phyloP scores from a whole-genome alignment of 2,329 filamentous ascomycete genomes.

The Verticillium zaregamsianum region DNA sequence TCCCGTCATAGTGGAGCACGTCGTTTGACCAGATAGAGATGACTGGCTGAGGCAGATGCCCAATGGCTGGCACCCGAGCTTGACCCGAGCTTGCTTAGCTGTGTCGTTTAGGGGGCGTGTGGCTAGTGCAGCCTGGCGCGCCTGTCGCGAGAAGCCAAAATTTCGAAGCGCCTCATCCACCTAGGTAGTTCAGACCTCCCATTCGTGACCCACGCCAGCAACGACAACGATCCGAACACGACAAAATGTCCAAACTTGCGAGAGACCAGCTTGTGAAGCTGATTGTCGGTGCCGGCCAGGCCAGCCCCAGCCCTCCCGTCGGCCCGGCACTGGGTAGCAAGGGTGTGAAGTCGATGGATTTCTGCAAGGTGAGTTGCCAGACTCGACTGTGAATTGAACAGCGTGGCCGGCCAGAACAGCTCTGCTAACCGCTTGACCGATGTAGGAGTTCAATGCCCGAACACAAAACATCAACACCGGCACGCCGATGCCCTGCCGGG shows the following conservation, averaged over 20 bases:
- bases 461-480: conserved; percentile 80
- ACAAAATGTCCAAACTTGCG: conserved; percentile 49
- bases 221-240: not conserved
- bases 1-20: not conserved
- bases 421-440: conserved; percentile 8
- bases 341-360: conserved; percentile 99
- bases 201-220: not conserved
- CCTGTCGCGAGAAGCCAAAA: not conserved
- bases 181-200: not conserved
- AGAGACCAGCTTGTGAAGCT: conserved; percentile 83
- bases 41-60: not conserved
- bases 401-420: not conserved
- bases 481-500: conserved; percentile 83
- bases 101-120: not conserved
- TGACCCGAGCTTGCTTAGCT: not conserved
- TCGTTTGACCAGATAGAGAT: not conserved
- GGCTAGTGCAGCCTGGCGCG: not conserved
- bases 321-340: conserved; percentile 95
- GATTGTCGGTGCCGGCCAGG: conserved; percentile 94
- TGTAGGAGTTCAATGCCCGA: conserved; percentile 91
- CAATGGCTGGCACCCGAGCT: not conserved
- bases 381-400: not conserved
- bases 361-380: conserved; percentile 73
- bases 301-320: conserved; percentile 90
- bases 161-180: not conserved